A percentile compares a stretch with the other conserved stretches of the same genome.
Conservation (phyloP, 2,329 filamentous ascomycete genomes). For the Verticillium longisporum region DNA sequence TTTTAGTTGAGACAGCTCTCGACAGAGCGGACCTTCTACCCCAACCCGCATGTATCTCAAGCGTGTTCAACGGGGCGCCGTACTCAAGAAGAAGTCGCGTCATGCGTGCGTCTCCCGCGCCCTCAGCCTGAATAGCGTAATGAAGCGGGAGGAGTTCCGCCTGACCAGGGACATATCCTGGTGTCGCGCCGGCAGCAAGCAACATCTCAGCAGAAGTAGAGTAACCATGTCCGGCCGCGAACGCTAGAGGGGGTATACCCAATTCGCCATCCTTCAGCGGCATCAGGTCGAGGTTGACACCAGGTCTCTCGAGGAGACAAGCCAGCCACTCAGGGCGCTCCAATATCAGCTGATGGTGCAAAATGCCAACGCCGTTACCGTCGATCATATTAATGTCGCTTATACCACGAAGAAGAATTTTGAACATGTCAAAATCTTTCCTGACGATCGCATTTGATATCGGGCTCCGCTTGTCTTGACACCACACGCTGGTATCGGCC, state of each 20-base stretch:
- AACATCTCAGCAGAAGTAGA: constrained; percentile 11
- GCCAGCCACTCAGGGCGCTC: constrained; percentile 8
- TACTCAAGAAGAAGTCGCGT: constrained; percentile 6
- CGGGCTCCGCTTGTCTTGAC: not conserved
- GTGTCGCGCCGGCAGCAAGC: constrained; percentile 14
- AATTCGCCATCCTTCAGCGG: not conserved
- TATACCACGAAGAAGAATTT: not conserved
- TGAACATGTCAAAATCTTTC: constrained; percentile 10
- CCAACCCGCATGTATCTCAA: constrained; percentile 1
- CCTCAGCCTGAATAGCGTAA: not conserved
- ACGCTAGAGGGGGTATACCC: constrained; percentile 11
- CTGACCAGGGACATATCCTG: constrained; percentile 2
- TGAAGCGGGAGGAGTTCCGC: constrained; percentile 1
- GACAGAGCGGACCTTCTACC: constrained; percentile 4
- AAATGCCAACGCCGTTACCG: constrained; percentile 9
- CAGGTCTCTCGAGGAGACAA: constrained; percentile 2
- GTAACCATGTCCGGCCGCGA: constrained; percentile 10
- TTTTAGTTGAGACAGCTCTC: constrained; percentile 2
- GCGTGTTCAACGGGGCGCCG: constrained; percentile 4
- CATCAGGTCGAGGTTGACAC: constrained; percentile 4
- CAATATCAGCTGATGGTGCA: constrained; percentile 10
- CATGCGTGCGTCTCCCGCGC: not conserved
- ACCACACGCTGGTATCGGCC: constrained; percentile 2
- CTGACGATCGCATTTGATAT: constrained; percentile 8
- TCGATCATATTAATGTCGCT: constrained; percentile 8